Conservation (phyloP, 2,329 filamentous ascomycete genomes). For the Alternaria alternata region DNA sequence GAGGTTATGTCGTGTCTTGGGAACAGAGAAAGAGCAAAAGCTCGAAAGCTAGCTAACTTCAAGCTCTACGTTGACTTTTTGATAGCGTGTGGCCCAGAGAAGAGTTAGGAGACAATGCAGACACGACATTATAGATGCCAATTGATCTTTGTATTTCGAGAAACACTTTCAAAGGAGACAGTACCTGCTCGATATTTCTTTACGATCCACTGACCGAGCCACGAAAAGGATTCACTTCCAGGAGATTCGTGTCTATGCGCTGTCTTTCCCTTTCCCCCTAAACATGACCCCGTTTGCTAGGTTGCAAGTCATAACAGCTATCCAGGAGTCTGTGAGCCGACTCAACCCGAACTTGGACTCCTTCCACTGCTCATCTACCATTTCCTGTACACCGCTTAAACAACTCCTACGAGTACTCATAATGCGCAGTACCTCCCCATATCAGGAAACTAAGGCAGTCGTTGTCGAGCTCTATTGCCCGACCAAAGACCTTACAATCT, state of each 20-base stretch:
- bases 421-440: neutral
- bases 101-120: neutral
- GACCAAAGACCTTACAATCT: neutral
- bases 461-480: neutral
- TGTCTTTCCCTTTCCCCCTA: neutral
- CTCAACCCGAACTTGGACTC: neutral
- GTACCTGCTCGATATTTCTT: neutral
- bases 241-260: neutral
- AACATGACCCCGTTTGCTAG: neutral
- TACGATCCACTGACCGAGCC: neutral
- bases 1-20: neutral
- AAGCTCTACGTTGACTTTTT: neutral
- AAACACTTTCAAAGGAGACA: neutral
- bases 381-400: neutral
- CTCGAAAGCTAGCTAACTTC: neutral
- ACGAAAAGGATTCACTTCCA: neutral
- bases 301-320: neutral
- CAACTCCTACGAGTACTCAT: neutral
- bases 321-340: neutral
- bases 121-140: neutral
- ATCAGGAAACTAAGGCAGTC: neutral
- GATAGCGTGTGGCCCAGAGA: accelerated
- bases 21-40: accelerated
- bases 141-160: neutral
- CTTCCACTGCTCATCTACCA: neutral